Conservation (phyloP, 768 basidiomycete species). For the Lentinula boryana region DNA sequence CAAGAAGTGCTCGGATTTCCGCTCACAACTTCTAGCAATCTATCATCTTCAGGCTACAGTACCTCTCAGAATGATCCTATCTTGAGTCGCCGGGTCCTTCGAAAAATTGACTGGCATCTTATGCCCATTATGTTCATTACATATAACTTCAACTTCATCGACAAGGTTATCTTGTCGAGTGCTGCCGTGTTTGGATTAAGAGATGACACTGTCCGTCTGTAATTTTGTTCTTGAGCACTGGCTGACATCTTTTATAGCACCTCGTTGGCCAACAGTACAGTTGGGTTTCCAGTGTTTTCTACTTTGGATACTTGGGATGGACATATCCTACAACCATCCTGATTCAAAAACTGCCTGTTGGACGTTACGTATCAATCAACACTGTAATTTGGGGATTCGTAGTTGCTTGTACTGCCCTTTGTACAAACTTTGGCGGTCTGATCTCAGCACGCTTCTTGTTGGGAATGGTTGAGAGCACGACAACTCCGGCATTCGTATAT, state of each 20-base stretch:
- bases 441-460: neutral
- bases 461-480: neutral
- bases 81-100: neutral
- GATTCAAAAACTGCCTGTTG: neutral
- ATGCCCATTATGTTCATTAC: constrained; percentile 2
- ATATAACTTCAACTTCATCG: constrained; percentile 1
- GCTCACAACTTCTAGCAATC: neutral
- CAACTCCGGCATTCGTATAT: neutral
- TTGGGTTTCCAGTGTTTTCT: neutral
- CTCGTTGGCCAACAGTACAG: neutral
- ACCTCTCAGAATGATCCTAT: neutral
- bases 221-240: neutral
- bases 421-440: neutral
- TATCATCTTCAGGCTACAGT: neutral
- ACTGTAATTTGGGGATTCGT: neutral
- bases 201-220: neutral
- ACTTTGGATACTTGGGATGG: constrained; percentile 1
- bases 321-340: neutral
- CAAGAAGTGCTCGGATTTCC: neutral
- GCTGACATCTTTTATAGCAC: neutral
- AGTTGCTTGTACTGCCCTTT: neutral
- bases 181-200: neutral
- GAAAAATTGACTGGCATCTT: neutral
- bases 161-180: neutral
- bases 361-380: neutral